These are phyloP conservation scores for Sphaerobolus stellatus DNA, from an alignment of 1,284 basidiomycete genomes.

Conservation along the genomic window DNA sequence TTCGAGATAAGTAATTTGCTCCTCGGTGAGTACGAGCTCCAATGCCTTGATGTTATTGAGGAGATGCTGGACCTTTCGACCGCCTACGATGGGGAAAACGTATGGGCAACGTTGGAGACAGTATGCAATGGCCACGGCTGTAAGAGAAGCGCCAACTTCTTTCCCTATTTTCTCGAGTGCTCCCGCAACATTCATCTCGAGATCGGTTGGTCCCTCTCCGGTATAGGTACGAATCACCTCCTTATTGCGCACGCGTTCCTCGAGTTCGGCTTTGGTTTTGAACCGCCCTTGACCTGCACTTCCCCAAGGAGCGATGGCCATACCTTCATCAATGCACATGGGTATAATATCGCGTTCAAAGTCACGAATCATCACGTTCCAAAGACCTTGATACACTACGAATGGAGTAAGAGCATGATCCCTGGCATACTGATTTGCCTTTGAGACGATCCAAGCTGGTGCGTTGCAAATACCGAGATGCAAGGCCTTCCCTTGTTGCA, in stretches of 20 bases:
- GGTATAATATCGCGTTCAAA: slow-evolving; percentile 64
- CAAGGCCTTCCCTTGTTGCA: slow-evolving; percentile 43
- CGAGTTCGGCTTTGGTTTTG: slow-evolving; percentile 32
- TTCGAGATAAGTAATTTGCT: slow-evolving; percentile 14
- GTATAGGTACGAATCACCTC: too few species aligned
- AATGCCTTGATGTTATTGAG: slow-evolving; percentile 30
- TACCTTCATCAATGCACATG: slow-evolving; percentile 47
- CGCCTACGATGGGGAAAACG: slow-evolving; percentile 24
- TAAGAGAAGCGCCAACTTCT: slow-evolving; percentile 38
- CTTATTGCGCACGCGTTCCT: slow-evolving; percentile 28
- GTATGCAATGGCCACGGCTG: slow-evolving; percentile 25
- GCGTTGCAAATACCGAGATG: slow-evolving; percentile 46
- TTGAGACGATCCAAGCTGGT: slow-evolving; percentile 55
- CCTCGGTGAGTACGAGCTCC: slow-evolving; percentile 17
- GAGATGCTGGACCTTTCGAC: slow-evolving; percentile 23
- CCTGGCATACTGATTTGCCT: slow-evolving; percentile 53
- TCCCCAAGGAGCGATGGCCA: slow-evolving; percentile 26
- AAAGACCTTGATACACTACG: slow-evolving; percentile 56
- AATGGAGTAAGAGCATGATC: slow-evolving; percentile 50
- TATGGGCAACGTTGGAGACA: slow-evolving; percentile 6
- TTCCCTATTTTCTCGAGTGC: slow-evolving; percentile 36
- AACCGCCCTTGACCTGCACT: slow-evolving; percentile 40
- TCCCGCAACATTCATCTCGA: slow-evolving; percentile 17
- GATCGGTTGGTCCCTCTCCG: slow-evolving; percentile 18
- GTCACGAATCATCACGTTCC: slow-evolving; percentile 49